These are phyloP conservation scores for Populus davidiana DNA, from an alignment of 345 rosid species.

Conservation along the genomic window DNA sequence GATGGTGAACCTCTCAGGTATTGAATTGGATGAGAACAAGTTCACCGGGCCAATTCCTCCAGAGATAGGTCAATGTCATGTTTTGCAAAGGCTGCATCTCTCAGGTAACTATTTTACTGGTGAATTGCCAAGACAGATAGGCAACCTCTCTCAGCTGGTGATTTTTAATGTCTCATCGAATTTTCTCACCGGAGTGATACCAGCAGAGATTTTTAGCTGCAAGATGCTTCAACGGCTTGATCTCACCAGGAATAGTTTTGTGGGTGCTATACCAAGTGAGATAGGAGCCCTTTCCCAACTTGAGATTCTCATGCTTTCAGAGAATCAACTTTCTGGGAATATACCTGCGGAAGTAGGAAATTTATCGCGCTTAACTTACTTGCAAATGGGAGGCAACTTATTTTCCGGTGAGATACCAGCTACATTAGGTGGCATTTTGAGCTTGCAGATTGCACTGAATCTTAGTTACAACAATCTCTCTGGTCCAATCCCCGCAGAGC, in stretches of 20 bases:
- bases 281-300: conserved; percentile 65
- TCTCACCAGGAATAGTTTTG: conserved; percentile 61
- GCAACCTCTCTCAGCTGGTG: conserved; percentile 61
- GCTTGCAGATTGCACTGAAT: conserved; percentile 83
- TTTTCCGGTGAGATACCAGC: conserved; percentile 61
- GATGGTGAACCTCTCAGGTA: conserved; percentile 53
- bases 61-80: conserved; percentile 58
- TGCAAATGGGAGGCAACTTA: conserved; percentile 85
- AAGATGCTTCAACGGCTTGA: conserved; percentile 84
- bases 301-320: conserved; percentile 87
- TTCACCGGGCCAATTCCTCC: conserved; percentile 67
- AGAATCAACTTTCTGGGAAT: conserved; percentile 52
- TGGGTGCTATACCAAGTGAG: conserved; percentile 51
- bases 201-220: conserved; percentile 64
- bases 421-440: conserved; percentile 54
- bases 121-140: conserved; percentile 70
- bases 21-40: conserved; percentile 67
- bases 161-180: conserved; percentile 75
- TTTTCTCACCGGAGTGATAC: conserved; percentile 58
- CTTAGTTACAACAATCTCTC: conserved; percentile 77
- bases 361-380: conserved; percentile 58
- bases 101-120: conserved; percentile 57
- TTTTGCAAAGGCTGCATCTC: conserved; percentile 68
- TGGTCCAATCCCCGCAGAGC: conserved; percentile 66
- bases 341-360: conserved; percentile 61